Evolutionary conservation across 1,284 basidiomycete species (phyloP), one percentile per base, ranked within the genome.

Genomic region (Singerocomus rubriflavus): DNA sequence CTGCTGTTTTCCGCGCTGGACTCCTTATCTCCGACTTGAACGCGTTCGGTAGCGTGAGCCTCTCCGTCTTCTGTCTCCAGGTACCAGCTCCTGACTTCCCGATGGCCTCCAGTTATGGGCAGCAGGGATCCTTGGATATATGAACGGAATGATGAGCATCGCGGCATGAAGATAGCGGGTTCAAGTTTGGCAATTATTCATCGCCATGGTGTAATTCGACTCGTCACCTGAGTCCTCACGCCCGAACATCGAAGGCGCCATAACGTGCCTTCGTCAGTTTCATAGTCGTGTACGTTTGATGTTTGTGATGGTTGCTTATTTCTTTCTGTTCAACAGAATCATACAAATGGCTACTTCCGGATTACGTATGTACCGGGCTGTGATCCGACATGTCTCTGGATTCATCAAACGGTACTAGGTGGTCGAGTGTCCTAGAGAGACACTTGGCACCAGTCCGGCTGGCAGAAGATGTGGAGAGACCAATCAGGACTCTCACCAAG

Each of bases 401-500:
- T 32, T 38, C 35, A 27, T 26, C 12, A 84, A 80, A 78, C 46
- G 89, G 88, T 58, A 88, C 86, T 1, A 72, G 76, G 32, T 88
- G 87, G 75, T 70, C 91, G 54, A 69, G 76, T 14, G 67, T 71
- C 1, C 71, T 73, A 8, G 84, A 91, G 59, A 72, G 76, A 12
- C 75, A 76, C 8, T 74, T 91, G 14, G 88, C 87, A 0, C 82
- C 84, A 63, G 80, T 81, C 1, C 79, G 89, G 8, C 74, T 91
- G n/a, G 77, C 83, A 1, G 86, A 89, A 65, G 88, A 90, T 61
- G 80, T 12, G 86, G 85, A 3, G 84, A 85, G 64, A 80, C 81
- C 0, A 84, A 86, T 57, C 72, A 77, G 52, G 84, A 85, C 57
- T 74, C 74, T 36, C 63, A 64, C 0, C 65, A 77, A 38, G 77